These are phyloP conservation scores for Pseudoturritis turrita DNA, from an alignment of 345 rosid species.

Conservation along the genomic window DNA sequence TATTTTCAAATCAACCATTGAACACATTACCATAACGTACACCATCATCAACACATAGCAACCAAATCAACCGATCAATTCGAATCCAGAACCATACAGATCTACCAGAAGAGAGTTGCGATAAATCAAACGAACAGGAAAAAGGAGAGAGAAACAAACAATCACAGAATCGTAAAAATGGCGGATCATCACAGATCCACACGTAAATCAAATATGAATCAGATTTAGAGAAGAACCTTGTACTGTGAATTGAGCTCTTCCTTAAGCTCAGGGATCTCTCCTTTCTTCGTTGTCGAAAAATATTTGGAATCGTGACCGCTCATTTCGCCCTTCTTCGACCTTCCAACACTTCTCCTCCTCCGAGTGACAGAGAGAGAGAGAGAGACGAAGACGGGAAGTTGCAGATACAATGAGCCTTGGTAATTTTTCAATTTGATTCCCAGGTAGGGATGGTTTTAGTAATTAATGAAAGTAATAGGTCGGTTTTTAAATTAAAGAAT, in stretches of 20 bases:
- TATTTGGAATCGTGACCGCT: slow-evolving; percentile 99
- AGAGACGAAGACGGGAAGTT: not conserved
- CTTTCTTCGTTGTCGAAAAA: slow-evolving; percentile 95
- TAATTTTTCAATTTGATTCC: too few species aligned
- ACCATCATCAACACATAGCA: not conserved
- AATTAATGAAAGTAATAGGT: slow-evolving; percentile 1
- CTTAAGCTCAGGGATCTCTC: slow-evolving; percentile 95
- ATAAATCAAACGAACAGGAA: not conserved
- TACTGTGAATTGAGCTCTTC: slow-evolving; percentile 97
- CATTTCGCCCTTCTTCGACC: slow-evolving; percentile 40
- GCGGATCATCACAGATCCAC: slow-evolving; percentile 22
- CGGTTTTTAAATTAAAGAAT: not conserved
- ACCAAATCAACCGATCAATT: slow-evolving; percentile 2
- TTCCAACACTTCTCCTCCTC: not conserved
- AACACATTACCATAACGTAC: not conserved
- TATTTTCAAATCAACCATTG: not conserved
- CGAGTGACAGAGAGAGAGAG: not conserved
- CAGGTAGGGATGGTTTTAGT: not conserved
- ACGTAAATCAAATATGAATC: not conserved
- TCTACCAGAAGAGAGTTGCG: slow-evolving; percentile 15
- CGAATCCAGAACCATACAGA: slow-evolving; percentile 27
- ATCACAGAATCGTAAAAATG: not conserved
- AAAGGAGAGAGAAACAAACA: too few species aligned
- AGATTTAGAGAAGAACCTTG: slow-evolving; percentile 46
- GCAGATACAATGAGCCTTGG: not conserved